Conservation (phyloP, 1,139 yeast species). For the Yamadazyma mexicana region DNA sequence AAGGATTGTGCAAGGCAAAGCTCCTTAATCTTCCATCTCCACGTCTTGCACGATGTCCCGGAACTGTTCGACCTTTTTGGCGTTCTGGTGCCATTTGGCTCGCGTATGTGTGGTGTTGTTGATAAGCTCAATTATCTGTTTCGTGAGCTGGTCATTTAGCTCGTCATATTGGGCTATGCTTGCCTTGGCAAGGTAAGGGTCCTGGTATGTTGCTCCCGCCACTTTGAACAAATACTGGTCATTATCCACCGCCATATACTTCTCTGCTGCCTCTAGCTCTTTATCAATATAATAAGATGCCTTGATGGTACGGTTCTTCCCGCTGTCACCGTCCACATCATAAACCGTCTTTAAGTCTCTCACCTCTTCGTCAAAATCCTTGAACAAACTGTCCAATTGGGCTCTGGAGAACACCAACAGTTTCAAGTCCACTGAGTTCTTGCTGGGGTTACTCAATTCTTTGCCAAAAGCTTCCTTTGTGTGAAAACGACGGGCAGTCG, state of each 20-base stretch:
- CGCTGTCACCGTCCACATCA: constrained; percentile 7
- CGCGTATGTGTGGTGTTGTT: constrained; percentile 32
- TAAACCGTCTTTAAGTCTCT: constrained; percentile 7
- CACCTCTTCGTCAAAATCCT: constrained; percentile 17
- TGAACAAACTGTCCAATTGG: constrained; percentile 23
- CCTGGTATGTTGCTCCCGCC: constrained; percentile 18
- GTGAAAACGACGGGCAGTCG: constrained; percentile 13
- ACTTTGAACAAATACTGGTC: constrained; percentile 21
- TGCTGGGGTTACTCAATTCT: constrained; percentile 10
- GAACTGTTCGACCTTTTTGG: constrained; percentile 30
- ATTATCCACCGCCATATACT: constrained; percentile 24
- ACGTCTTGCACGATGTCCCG: constrained; percentile 18
- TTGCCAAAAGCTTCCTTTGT: constrained; percentile 7
- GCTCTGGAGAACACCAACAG: constrained; percentile 22
- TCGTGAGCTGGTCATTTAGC: constrained; percentile 26
- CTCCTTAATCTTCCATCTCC: constrained; percentile 13
- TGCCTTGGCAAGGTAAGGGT: constrained; percentile 12
- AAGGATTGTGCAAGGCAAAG: background rate
- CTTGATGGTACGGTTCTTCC: constrained; percentile 10
- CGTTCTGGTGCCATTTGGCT: constrained; percentile 37
- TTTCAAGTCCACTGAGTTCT: constrained; percentile 17
- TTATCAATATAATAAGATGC: constrained; percentile 23
- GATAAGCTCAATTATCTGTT: constrained; percentile 28
- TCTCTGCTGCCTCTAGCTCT: constrained; percentile 23
- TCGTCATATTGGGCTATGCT: constrained; percentile 34